Evolutionary conservation across 495 filamentous ascomycete genomes (phyloP), one percentile per base, ranked within the genome.

Genomic region (Neurospora sp.): DNA sequence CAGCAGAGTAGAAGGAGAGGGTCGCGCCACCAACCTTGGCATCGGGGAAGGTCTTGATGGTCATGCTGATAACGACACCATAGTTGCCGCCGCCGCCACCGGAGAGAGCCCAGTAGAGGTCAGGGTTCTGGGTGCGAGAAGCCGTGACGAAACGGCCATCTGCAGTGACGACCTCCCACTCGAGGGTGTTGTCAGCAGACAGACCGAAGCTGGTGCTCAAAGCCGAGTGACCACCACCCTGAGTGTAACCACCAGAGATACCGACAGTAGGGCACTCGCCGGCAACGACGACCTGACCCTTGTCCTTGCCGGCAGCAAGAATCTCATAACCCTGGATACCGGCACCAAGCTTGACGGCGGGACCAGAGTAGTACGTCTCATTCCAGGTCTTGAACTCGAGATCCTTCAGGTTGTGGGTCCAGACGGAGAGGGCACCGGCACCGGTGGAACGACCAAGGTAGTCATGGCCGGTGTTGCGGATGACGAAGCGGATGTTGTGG

Each of bases 51-150:
- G 81, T 80, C 73, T 84, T 84, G 69, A 85, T 72, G 6, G 82
- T 84, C 39, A 82, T 77, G 35, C 78, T 81, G 38, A 84, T 70
- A 16, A 86, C 83, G 18, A 87, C 81, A 35, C 82, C 86, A 71
- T 84, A 88, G 45, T 81, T 87, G n/a, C 85, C 84, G 8, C 79
- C 79, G 7, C 87, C 87, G 14, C 88, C 88, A 12, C 88, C 89
- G 61, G 82, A 84, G 0, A 91, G 81, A 9, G 89, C 89, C 88
- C 87, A 91, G 79, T 86, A 91, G 0, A 91, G 77, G 76, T 91
- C 88, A 0, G 81, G 39, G 74, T 89, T 84, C 71, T 84, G 16
- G 42, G 81, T 81, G 3, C 82, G 84, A n/a, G 82, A 83, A 9
- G 86, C 86, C 5, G 76, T 82, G 71, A 91, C 16, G 70, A 84